Conservation (phyloP, 805 yeast species). For the Ogataea allantospora region DNA sequence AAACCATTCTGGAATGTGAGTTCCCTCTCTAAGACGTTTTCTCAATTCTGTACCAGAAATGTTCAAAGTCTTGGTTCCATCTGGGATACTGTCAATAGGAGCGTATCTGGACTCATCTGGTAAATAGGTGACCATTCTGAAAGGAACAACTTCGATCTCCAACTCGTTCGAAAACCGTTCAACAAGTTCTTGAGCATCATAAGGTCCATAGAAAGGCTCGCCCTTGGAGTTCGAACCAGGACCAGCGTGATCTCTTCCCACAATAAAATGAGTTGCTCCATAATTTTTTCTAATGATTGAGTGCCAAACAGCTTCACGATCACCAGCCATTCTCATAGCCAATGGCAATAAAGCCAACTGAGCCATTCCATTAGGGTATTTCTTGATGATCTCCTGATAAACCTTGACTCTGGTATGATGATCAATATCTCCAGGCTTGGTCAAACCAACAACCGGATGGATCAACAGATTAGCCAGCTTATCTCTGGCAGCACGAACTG, state of each 20-base stretch:
- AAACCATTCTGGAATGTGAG: slow-evolving; percentile 93
- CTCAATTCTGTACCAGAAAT: slow-evolving; percentile 91
- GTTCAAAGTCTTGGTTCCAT: slow-evolving; percentile 77
- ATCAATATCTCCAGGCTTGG: slow-evolving; percentile 97
- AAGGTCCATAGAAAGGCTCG: slow-evolving; percentile 93
- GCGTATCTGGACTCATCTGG: slow-evolving; percentile 95
- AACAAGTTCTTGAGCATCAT: slow-evolving; percentile 91
- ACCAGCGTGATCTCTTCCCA: slow-evolving; percentile 98
- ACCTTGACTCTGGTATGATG: slow-evolving; percentile 97
- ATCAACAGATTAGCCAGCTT: slow-evolving; percentile 83
- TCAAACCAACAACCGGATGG: slow-evolving; percentile 95
- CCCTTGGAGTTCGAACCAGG: slow-evolving; percentile 89
- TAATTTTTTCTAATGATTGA: slow-evolving; percentile 94
- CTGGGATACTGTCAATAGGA: slow-evolving; percentile 88
- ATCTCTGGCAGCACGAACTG: slow-evolving; percentile 95
- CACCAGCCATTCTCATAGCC: slow-evolving; percentile 99
- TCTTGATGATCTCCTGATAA: slow-evolving; percentile 85
- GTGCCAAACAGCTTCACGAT: slow-evolving; percentile 97
- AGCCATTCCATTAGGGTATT: slow-evolving; percentile 94
- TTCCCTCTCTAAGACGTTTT: slow-evolving; percentile 80
- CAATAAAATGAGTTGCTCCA: slow-evolving; percentile 96
- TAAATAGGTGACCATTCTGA: slow-evolving; percentile 93
- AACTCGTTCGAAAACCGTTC: slow-evolving; percentile 73
- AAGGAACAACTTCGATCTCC: slow-evolving; percentile 88
- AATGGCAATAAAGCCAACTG: slow-evolving; percentile 82